phyloP scores from a whole-genome alignment of 352 stramenopile genomes.

The Globisporangium nagaii region DNA sequence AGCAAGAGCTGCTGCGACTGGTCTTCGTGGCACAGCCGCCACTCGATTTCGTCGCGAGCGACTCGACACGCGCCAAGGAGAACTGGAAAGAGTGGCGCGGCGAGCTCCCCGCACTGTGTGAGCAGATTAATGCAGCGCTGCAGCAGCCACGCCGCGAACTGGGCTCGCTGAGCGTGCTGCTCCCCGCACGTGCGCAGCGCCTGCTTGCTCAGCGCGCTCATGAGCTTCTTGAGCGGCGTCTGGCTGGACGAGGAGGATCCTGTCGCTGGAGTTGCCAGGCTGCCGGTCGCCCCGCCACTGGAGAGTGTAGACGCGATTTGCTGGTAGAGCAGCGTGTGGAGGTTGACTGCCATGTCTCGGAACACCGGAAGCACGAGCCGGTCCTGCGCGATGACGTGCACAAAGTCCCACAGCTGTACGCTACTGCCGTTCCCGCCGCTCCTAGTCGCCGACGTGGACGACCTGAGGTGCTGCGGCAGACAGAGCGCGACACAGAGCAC shows the following conservation, averaged over 20 bases:
- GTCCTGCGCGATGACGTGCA: constrained; percentile 43
- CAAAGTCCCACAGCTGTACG: constrained; percentile 51
- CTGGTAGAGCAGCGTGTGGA: constrained; percentile 56
- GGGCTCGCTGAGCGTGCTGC: constrained; percentile 27
- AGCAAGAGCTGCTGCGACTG: constrained; percentile 19
- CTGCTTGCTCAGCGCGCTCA: constrained; percentile 43
- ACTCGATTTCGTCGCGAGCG: constrained; percentile 45
- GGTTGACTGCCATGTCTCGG: constrained; percentile 39
- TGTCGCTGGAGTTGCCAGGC: neutral
- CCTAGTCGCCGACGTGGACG: neutral
- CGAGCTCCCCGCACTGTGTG: constrained; percentile 30
- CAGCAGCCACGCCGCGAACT: constrained; percentile 36
- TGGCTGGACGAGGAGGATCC: neutral
- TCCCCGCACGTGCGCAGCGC: constrained; percentile 30
- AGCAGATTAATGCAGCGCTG: constrained; percentile 28
- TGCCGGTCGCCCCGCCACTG: neutral
- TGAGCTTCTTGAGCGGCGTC: constrained; percentile 27
- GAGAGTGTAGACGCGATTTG: constrained; percentile 33
- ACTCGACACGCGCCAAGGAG: constrained; percentile 29
- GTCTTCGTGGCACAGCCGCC: constrained; percentile 31
- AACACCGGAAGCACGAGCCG: constrained; percentile 38
- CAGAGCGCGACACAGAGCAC: constrained; percentile 52
- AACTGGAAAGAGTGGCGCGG: constrained; percentile 40
- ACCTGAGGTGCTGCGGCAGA: constrained; percentile 33
- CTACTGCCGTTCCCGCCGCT: neutral